A percentile compares a stretch with the other conserved stretches of the same genome.
phyloP scores from a whole-genome alignment of 1,284 basidiomycete species.

The Irpex sp. region DNA sequence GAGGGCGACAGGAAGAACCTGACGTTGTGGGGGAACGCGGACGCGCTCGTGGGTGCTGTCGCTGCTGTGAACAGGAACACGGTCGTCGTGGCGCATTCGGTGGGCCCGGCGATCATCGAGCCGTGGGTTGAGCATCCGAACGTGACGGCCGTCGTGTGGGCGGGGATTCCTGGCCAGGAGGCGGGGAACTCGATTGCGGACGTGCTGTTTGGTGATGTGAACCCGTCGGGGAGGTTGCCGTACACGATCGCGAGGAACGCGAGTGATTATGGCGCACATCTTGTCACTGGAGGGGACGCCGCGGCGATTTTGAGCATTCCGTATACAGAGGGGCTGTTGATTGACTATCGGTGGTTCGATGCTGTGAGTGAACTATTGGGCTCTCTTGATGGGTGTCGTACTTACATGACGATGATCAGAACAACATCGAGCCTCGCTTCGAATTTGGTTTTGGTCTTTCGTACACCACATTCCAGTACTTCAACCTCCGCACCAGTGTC shows the following conservation, averaged over 20 bases:
- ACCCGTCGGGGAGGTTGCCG: constrained; percentile 74
- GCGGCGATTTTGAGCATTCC: constrained; percentile 48
- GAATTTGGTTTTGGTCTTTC: constrained; percentile 85
- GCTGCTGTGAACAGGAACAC: constrained; percentile 72
- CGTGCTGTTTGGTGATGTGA: constrained; percentile 67
- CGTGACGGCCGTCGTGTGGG: constrained; percentile 69
- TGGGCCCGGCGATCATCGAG: constrained; percentile 73
- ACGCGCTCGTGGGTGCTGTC: constrained; percentile 56
- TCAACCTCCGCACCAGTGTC: constrained; percentile 42
- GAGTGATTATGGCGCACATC: constrained; percentile 64
- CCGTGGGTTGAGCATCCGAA: constrained; percentile 78
- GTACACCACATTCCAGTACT: constrained; percentile 79
- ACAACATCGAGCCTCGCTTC: constrained; percentile 57
- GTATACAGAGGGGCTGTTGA: constrained; percentile 67
- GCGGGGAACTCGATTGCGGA: constrained; percentile 75
- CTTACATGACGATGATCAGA: constrained; percentile 11
- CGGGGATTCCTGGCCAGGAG: constrained; percentile 73
- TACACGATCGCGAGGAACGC: constrained; percentile 76
- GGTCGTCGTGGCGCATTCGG: constrained; percentile 77
- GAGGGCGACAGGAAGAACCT: constrained; percentile 74
- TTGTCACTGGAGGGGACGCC: constrained; percentile 39
- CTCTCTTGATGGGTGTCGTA: not conserved
- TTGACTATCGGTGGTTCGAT: constrained; percentile 82
- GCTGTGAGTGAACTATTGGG: constrained; percentile 38
- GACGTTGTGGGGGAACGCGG: constrained; percentile 78